Percentiles rank a stretch among this genome's conserved stretches.
phyloP scores from a whole-genome alignment of 768 basidiomycete genomes.

The Tulasnella sp. region DNA sequence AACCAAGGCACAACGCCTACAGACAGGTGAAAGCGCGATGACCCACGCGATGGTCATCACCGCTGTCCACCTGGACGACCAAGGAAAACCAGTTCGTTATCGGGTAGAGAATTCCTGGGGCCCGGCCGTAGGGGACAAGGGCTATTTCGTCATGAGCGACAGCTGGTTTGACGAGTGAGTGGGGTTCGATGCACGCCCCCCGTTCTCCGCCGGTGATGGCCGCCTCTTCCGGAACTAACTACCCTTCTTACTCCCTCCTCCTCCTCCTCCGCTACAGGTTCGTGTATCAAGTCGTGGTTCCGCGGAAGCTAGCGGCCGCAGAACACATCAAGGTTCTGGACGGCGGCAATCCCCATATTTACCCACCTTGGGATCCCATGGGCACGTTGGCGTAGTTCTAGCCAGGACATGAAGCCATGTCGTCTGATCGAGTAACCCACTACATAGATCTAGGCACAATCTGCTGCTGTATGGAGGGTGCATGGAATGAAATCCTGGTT shows the following conservation, averaged over 20 bases:
- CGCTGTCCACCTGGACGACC: conserved; percentile 72
- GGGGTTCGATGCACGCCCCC: neutral
- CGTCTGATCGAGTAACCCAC: too few relatives aligned
- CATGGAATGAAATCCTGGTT: too few relatives aligned
- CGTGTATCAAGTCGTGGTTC: conserved; percentile 89
- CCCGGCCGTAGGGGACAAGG: conserved; percentile 58
- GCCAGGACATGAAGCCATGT: too few relatives aligned
- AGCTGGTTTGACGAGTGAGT: conserved; percentile 84
- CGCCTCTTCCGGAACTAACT: too few relatives aligned
- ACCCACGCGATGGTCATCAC: conserved; percentile 79
- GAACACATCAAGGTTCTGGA: conserved; percentile 76
- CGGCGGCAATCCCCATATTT: conserved; percentile 43
- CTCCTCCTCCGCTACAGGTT: conserved; percentile 37
- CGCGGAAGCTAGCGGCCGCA: conserved; percentile 63
- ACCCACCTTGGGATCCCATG: conserved; percentile 93
- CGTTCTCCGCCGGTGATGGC: neutral
- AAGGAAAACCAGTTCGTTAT: conserved; percentile 73
- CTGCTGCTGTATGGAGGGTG: too few relatives aligned
- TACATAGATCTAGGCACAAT: too few relatives aligned
- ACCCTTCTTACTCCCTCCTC: neutral
- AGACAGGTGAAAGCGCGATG: conserved; percentile 77
- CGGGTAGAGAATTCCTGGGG: conserved; percentile 98
- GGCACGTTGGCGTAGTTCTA: conserved; percentile 26
- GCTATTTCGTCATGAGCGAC: conserved; percentile 87
- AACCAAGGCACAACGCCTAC: conserved; percentile 74